Conservation (phyloP, 2,329 filamentous ascomycete genomes). For the Podosphaera xanthii region DNA sequence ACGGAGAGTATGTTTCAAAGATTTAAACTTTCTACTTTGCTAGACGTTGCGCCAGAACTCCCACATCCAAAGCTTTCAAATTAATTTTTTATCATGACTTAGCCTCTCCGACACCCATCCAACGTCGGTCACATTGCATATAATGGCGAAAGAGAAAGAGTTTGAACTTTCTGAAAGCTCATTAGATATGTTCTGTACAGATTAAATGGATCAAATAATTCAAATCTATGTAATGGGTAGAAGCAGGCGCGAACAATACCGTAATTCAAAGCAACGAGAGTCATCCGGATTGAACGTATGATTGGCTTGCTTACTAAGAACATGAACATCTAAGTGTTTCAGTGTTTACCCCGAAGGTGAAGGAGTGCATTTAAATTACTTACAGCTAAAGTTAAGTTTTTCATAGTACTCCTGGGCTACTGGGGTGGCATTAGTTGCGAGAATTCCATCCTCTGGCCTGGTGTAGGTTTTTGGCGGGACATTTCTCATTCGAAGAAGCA, state of each 20-base stretch:
- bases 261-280: slow-evolving; percentile 27
- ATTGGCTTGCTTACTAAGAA: slow-evolving; percentile 15
- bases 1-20: too few species aligned
- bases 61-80: too few species aligned
- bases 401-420: slow-evolving; percentile 29
- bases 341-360: not conserved
- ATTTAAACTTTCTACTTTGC: too few species aligned
- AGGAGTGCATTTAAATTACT: slow-evolving; percentile 14
- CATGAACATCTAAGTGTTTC: slow-evolving; percentile 9
- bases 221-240: slow-evolving; percentile 3
- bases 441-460: slow-evolving; percentile 23
- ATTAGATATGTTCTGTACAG: too few species aligned
- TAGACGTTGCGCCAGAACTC: too few species aligned
- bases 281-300: slow-evolving; percentile 15
- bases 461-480: slow-evolving; percentile 29
- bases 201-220: not conserved
- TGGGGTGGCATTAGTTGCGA: slow-evolving; percentile 18
- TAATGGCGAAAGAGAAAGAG: too few species aligned
- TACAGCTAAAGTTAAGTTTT: slow-evolving; percentile 32
- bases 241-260: slow-evolving; percentile 20
- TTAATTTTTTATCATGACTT: too few species aligned
- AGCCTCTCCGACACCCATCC: too few species aligned
- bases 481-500: slow-evolving; percentile 37
- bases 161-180: too few species aligned
- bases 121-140: too few species aligned